phyloP scores from a whole-genome alignment of 2,329 filamentous ascomycete genomes.

The Akanthomyces dipterigenus region DNA sequence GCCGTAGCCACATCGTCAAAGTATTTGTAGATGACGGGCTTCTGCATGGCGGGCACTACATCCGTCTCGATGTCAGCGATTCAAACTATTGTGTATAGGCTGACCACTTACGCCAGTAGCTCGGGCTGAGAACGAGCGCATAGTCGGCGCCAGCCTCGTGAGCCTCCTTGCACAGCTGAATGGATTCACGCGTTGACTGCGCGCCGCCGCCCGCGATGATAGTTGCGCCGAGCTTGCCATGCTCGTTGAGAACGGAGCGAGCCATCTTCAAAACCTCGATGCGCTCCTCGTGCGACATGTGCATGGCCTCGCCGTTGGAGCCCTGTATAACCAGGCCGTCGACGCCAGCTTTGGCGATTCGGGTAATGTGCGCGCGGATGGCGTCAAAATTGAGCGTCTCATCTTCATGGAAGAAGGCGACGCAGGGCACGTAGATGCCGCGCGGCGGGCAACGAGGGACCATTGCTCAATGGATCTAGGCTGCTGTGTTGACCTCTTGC shows the following conservation, averaged over 20 bases:
- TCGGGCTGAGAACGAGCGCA: slow-evolving; percentile 68
- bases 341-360: slow-evolving; percentile 59
- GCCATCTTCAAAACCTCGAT: slow-evolving; percentile 57
- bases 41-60: slow-evolving; percentile 11
- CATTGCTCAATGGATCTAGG: neutral
- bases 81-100: neutral
- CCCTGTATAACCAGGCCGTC: slow-evolving; percentile 73
- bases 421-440: slow-evolving; percentile 32
- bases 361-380: slow-evolving; percentile 28
- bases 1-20: slow-evolving; percentile 57
- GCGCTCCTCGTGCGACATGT: slow-evolving; percentile 66
- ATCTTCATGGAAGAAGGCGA: slow-evolving; percentile 29
- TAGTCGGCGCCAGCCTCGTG: slow-evolving; percentile 66
- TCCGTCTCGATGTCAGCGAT: neutral
- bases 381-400: slow-evolving; percentile 27
- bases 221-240: slow-evolving; percentile 55
- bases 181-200: slow-evolving; percentile 68
- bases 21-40: slow-evolving; percentile 38
- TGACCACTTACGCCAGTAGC: slow-evolving; percentile 45
- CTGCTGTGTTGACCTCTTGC: neutral
- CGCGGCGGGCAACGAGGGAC: slow-evolving; percentile 11
- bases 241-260: slow-evolving; percentile 54
- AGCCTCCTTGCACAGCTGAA: slow-evolving; percentile 64
- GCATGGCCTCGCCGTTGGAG: slow-evolving; percentile 78
- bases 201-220: slow-evolving; percentile 72